Base-by-base conservation (phyloP, 345 rosid genomes). In the Hypericum perforatum region DNA sequence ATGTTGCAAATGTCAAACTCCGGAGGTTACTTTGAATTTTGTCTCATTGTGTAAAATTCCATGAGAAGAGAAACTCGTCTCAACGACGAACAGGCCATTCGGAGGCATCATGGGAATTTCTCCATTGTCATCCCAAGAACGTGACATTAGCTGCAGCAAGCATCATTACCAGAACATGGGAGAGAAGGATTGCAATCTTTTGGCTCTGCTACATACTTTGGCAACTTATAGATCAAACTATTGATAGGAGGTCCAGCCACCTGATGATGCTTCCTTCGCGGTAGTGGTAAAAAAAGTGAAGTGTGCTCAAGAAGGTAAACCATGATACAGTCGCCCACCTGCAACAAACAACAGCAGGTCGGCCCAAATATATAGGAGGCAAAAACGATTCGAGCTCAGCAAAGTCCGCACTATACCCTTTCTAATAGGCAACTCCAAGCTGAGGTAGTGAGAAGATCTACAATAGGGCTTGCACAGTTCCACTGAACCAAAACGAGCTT, bases 321-420 rank as follows among this genome's bases (percentile, higher is more conserved):
- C 95, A 90, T 84, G 54, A 82, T 14, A 54, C 56, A 56, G 40
- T 79, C 81, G 22, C 97, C 94, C 32, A 80, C 82, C 97, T 89
- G 71, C 59, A 66, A 56, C 37, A 43, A 8, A 7, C 12, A 53
- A 42, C 61, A 10, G 11, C 16, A 5, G 38, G 16, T 10, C 41
- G 6, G 10, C 39, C 38, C 29, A 38, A 37, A 16, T 9, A 51
- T 2, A 37, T 36, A 56, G 9, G 52, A 15, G 43, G 22, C 54
- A 0, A 16, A 5, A 39, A 46, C 44, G 36, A n/a, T 16, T 9
- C 0, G 15, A 8, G 9, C 13, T 29, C 47, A 36, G 2, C 16
- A 47, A 47, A 62, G 15, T 14, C 11, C 5, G 15, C 37, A 40
- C 55, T 67, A 58, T 68, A 90, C 98, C 85, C 98, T 75, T 62